These are phyloP conservation scores for Achaetomium macrosporum DNA, from an alignment of 2,329 filamentous ascomycete species.

Conservation along the genomic window DNA sequence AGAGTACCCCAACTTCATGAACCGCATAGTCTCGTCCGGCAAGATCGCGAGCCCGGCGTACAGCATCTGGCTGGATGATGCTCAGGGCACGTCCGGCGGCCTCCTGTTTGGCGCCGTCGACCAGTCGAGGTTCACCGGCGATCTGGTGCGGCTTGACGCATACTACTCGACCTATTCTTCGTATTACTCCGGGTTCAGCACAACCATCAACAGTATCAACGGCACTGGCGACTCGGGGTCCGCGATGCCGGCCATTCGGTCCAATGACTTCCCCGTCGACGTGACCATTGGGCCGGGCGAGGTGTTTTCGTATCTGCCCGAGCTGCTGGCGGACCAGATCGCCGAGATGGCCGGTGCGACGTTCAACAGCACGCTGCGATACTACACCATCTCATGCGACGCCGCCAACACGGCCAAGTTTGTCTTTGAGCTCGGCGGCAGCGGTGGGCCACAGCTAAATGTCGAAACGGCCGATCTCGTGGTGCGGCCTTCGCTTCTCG, in stretches of 20 bases:
- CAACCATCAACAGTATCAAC: conserved; percentile 18
- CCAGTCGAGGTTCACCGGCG: conserved; percentile 24
- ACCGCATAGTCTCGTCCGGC: conserved; percentile 25
- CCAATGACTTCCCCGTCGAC: conserved; percentile 21
- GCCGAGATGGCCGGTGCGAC: conserved; percentile 27
- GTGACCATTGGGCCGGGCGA: conserved; percentile 22
- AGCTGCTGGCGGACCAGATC: conserved; percentile 23
- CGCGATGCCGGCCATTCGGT: conserved; percentile 9
- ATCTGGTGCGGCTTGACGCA: conserved; percentile 21
- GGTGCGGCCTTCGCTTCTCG: conserved; percentile 16
- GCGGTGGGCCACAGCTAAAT: conserved; percentile 26
- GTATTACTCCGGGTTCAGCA: conserved; percentile 10
- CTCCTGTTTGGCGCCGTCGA: conserved; percentile 32
- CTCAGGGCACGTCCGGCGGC: conserved; percentile 24
- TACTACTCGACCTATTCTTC: conserved; percentile 2
- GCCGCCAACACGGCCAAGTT: conserved; percentile 23
- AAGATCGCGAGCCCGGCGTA: conserved; percentile 28
- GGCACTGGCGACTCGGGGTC: conserved; percentile 5
- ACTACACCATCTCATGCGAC: conserved; percentile 26
- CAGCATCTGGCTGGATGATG: conserved; percentile 31
- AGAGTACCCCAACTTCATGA: conserved; percentile 23
- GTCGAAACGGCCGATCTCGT: conserved; percentile 28
- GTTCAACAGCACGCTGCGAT: conserved; percentile 12
- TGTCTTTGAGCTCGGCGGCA: conserved; percentile 25
- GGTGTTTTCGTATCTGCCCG: conserved; percentile 25